Evolutionary conservation across 768 basidiomycete genomes (phyloP).

Genomic region (Pleurotus sapidus): DNA sequence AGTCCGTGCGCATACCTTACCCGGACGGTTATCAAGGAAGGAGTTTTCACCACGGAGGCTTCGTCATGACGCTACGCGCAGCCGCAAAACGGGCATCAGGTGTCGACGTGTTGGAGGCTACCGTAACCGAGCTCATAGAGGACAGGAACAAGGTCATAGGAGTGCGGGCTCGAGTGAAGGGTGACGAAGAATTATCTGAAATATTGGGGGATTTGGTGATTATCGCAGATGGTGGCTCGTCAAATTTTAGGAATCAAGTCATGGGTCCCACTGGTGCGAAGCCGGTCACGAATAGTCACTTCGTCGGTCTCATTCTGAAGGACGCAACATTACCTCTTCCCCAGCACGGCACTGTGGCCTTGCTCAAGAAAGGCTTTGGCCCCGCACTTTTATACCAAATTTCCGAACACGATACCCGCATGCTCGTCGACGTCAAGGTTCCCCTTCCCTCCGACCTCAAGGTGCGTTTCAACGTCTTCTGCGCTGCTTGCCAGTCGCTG

Average conservation of each 20-base stretch:
- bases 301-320: conserved; percentile 82
- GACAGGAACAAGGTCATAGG: conserved; percentile 58
- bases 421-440: conserved; percentile 86
- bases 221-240: conserved; percentile 93
- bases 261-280: conserved; percentile 50
- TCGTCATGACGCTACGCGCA: conserved; percentile 76
- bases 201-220: conserved; percentile 79
- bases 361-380: conserved; percentile 69
- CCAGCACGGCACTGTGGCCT: conserved; percentile 80
- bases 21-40: conserved; percentile 70
- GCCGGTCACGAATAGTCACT: conserved; percentile 66
- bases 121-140: conserved; percentile 73
- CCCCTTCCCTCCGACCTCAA: conserved; percentile 83
- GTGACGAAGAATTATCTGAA: conserved; percentile 25
- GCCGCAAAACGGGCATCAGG: conserved; percentile 57
- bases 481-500: not conserved
- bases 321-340: conserved; percentile 71
- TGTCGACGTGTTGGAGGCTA: conserved; percentile 84
- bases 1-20: conserved; percentile 87
- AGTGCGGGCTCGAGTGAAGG: conserved; percentile 55
- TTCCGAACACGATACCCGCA: conserved; percentile 82
- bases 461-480: conserved; percentile 33
- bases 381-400: conserved; percentile 96
- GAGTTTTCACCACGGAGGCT: conserved; percentile 92
- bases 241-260: conserved; percentile 80